Evolutionary conservation across 805 yeast species (phyloP), one percentile per base, ranked within the genome.

Genomic region (Kluyveromyces aestuarii): DNA sequence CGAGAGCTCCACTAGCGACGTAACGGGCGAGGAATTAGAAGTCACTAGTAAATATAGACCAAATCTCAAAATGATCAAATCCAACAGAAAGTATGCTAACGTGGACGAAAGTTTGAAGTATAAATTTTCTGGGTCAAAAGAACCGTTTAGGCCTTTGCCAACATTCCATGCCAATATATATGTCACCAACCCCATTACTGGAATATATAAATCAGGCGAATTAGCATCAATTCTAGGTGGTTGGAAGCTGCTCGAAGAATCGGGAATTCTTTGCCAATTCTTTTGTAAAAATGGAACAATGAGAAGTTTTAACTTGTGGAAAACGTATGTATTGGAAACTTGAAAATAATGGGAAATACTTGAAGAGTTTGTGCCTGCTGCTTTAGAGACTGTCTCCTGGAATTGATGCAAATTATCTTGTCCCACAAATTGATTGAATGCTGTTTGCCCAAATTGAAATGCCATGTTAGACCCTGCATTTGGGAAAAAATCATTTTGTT

Each of bases 201-300:
- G 99, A 48, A 93, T 87, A 67, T 93, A 93, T 72, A 93, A 76
- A 64, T 93, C 99, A 2, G 99, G 99, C 0, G 98, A 95, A 61
- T 95, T 93, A 50, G 84, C 74, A 63, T 93, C 99, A 52, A 85
- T 87, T 42, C 77, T 68, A 14, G 99, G 96, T 10, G 87, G 80
- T 2, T 87, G 47, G 45, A 59, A 64, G 4, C 51, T 37, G 27
- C 50, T 53, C n/a, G 52, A 35, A 21, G 48, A 50, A 30, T 56
- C 60, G 10, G 62, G 63, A n/a, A 60, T 51, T 52, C 97, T 74
- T 37, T 80, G 79, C 96, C 98, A 89, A 47, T 83, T 85, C 59
- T 78, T 80, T 62, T 87, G 88, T 51, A 79, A 72, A 74, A 86
- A 93, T 0, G 99, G 99, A 64, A 89, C 82, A 33, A 93, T 61